Percentiles rank a stretch among this genome's conserved stretches.
These are phyloP conservation scores for Sporobolomyces roseus DNA, from an alignment of 768 basidiomycete genomes.

Conservation along the genomic window DNA sequence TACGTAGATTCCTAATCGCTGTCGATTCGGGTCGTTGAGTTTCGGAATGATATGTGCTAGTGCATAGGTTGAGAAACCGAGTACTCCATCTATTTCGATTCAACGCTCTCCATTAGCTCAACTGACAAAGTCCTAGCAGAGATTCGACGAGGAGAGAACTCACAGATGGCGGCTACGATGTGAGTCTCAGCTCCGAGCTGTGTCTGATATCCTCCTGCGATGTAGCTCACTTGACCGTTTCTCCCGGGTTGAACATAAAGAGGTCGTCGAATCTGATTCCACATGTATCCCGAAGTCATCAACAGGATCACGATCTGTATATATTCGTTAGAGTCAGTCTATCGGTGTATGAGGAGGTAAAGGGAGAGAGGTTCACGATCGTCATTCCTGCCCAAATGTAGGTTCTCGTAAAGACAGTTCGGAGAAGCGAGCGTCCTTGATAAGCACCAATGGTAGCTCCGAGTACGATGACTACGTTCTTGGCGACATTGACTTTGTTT, in stretches of 20 bases:
- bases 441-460: conserved; percentile 57
- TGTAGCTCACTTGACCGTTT: conserved; percentile 58
- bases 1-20: conserved; percentile 80
- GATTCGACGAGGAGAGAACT: conserved; percentile 48
- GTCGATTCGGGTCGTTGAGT: conserved; percentile 67
- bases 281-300: conserved; percentile 96
- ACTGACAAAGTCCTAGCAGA: too few species aligned
- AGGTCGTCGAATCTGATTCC: conserved; percentile 77
- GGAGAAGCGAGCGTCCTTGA: conserved; percentile 53
- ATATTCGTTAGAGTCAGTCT: neutral
- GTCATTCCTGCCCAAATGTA: conserved; percentile 42
- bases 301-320: conserved; percentile 59
- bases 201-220: conserved; percentile 80
- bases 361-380: conserved; percentile 27
- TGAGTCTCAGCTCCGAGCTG: conserved; percentile 91
- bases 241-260: conserved; percentile 63
- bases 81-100: conserved; percentile 68
- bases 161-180: conserved; percentile 79
- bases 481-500: conserved; percentile 57
- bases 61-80: conserved; percentile 73
- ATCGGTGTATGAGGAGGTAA: conserved; percentile 2
- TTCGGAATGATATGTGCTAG: conserved; percentile 65
- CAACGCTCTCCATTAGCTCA: too few species aligned
- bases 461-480: conserved; percentile 54
- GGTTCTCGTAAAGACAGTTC: conserved; percentile 57